Base-by-base conservation (phyloP, 2,329 filamentous ascomycete species). In the Berkeleyomyces basicola region DNA sequence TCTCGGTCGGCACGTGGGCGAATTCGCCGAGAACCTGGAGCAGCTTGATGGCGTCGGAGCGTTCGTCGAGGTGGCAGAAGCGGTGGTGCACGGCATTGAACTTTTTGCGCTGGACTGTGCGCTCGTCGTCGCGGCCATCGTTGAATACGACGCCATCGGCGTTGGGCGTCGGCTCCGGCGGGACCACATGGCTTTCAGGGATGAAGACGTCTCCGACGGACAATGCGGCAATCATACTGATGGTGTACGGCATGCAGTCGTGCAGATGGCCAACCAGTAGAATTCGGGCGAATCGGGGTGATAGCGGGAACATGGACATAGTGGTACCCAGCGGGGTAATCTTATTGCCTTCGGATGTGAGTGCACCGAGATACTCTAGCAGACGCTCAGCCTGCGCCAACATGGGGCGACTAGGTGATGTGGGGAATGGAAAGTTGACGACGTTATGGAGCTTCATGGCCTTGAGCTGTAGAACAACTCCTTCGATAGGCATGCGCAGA, bases 381-480 rank as follows among this genome's bases (percentile, higher is more conserved):
- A 96, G 78, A 69, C 86, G 90, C 74, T 99, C 93, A 0, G 93
- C 90, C 70, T 87, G 89, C 58, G 82, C 81, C 23, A 99, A 78
- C 66, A 84, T 88, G 61, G 84, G 78, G 11, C 84, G 80, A 68
- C 90, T 86, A 1, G 93, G 93, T 0, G 90, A 85, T 11, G 92
- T 97, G 3, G 93, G 93, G 71, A 97, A 99, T 0, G 95, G 93
- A 71, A 99, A 99, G 72, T 93, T 95, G 71, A 89, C 81, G 6
- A 99, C 87, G 63, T 91, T 85, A 65, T 92, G 87, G 40, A 96
- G 82, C 62, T 90, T 88, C 88, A 99, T 96, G 59, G 87, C 84
- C 76, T 97, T 99, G 68, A 99, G 82, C 72, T 96, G 91, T 44
- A 99, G 77, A 1, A 97, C 91, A 2, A 97, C 83, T 16, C 87